Evolutionary conservation across 441 rosid species (phyloP).

Genomic region (Mallotus repandus): DNA sequence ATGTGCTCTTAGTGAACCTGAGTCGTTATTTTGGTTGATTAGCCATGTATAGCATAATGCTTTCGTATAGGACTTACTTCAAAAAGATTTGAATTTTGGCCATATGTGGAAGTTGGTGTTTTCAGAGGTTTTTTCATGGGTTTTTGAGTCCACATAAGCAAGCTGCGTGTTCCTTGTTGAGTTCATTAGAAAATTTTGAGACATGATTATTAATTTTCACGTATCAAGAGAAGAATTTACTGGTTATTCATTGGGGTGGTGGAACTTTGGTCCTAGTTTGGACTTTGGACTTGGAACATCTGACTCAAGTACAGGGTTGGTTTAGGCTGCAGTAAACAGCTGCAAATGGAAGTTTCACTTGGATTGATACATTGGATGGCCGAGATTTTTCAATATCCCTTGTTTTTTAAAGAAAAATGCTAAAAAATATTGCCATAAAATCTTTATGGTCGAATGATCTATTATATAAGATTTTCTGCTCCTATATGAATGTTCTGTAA

Average conservation of each 20-base stretch:
- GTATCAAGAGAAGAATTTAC: not conserved
- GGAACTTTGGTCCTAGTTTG: not conserved
- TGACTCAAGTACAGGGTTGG: not conserved
- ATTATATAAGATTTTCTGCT: constrained; percentile 13
- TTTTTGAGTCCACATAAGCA: not conserved
- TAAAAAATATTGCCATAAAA: not conserved
- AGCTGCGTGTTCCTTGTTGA: not conserved
- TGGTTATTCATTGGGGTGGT: not conserved
- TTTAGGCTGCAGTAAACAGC: constrained; percentile 1
- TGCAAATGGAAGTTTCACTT: not conserved
- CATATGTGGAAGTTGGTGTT: not conserved
- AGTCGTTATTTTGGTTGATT: too few species aligned
- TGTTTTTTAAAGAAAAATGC: not conserved
- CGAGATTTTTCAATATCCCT: not conserved
- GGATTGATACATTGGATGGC: not conserved
- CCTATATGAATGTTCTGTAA: not conserved
- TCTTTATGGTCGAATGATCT: not conserved
- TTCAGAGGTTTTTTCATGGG: not conserved
- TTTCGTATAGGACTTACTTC: too few species aligned
- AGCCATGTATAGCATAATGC: too few species aligned
- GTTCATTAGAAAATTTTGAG: not conserved
- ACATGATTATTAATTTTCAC: not conserved
- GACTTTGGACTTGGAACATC: not conserved
- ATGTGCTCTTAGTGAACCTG: too few species aligned
- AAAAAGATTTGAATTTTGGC: too few species aligned